phyloP scores from a whole-genome alignment of 2,329 filamentous ascomycete species.

The Cordyceps militaris region DNA sequence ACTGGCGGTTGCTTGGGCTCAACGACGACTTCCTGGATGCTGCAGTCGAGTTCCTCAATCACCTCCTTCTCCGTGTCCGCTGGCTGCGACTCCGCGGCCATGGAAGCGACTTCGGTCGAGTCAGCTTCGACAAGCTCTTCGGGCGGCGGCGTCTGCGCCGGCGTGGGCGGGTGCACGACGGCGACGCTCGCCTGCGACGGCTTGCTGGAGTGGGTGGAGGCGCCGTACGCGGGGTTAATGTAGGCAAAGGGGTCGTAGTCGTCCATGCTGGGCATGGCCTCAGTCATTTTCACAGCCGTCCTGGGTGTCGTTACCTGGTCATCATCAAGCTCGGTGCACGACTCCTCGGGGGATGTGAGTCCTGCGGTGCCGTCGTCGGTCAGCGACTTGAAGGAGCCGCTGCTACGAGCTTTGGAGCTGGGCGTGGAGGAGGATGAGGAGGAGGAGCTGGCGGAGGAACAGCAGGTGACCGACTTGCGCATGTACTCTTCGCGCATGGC shows the following conservation, averaged over 20 bases:
- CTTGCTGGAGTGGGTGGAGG: constrained; percentile 18
- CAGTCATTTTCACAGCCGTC: not conserved
- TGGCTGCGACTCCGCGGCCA: not conserved
- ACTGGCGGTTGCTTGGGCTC: constrained; percentile 40
- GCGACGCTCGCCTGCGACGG: constrained; percentile 20
- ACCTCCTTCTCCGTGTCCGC: not conserved
- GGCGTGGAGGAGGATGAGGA: not conserved
- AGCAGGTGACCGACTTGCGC: not conserved
- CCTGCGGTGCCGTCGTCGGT: not conserved
- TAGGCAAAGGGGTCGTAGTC: constrained; percentile 45
- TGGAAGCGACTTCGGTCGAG: not conserved
- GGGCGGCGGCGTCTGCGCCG: constrained; percentile 36
- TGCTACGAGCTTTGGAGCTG: not conserved
- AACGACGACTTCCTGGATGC: constrained; percentile 40
- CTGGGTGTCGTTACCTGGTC: constrained; percentile 3
- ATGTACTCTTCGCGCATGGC: constrained; percentile 31
- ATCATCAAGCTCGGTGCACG: not conserved
- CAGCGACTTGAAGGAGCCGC: not conserved
- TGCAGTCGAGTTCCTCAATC: constrained; percentile 25
- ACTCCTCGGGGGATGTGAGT: not conserved
- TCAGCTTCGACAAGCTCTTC: constrained; percentile 9
- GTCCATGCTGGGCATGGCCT: constrained; percentile 18
- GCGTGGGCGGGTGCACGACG: constrained; percentile 33
- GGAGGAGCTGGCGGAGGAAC: not conserved
- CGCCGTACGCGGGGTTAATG: constrained; percentile 18